Base-by-base conservation (phyloP, 495 filamentous ascomycete species). In the Acidomyces sp. region DNA sequence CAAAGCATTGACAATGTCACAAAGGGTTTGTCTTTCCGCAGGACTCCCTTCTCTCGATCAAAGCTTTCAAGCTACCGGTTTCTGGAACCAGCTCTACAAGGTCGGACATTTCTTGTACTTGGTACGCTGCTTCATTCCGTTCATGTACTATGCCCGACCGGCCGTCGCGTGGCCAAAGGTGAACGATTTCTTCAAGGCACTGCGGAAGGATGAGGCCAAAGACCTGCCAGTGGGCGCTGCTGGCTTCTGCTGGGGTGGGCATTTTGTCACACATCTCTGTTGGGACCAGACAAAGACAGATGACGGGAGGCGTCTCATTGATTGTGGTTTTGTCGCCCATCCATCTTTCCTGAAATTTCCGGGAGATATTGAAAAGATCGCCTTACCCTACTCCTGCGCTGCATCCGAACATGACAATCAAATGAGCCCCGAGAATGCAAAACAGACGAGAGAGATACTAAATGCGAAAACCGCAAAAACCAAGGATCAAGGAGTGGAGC, bases 291-390 rank as follows among this genome's bases (percentile, higher is more conserved):
- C 30, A 10, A 45, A 55, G 18, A 37, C 37, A 3, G 43, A 51
- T 22, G 57, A 55, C 13, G 55, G 56, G 10, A 59, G 58, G 13
- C 43, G 49, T 1, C 54, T 76, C 34, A 59, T 77, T 15, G 63
- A 75, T 50, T 66, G 57, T 22, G 65, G 56, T 1, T 77, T 71
- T 52, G 68, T 65, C 0, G 73, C 69, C 3, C 74, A 76, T 46
- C 75, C 75, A 3, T 63, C 58, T 20, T 20, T 59, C n/a, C 31
- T 82, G 20, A 40, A 33, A 0, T 36, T 80, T 3, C 76, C 76
- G 0, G 55, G 21, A 12, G 73, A 82, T 44, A 62, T 76, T 20
- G 62, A 71, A 19, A 61, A 55, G 18, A 61, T 80, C 20, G 45
- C 35, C 19, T 51, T 63, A 33, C 78, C 78, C 6, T 49, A 72